Evolutionary conservation across 208 protist species (phyloP).

Genomic region (Wallacemonas sp.): DNA sequence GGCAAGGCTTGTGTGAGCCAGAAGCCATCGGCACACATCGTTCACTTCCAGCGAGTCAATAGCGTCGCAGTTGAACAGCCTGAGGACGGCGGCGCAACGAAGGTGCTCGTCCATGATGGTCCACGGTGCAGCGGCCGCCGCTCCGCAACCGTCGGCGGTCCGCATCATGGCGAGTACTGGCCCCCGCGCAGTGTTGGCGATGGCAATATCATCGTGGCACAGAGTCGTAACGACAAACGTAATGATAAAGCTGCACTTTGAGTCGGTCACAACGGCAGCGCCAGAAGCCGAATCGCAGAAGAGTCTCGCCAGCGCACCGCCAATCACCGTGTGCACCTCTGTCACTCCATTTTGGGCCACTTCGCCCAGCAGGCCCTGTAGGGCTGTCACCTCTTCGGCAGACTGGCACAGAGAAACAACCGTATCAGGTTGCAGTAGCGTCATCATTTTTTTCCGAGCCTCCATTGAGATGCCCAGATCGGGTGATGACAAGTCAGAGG

Average conservation of each 20-base stretch:
- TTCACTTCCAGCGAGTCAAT: slow-evolving; percentile 45
- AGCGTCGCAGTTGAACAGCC: slow-evolving; percentile 72
- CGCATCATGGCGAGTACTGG: slow-evolving; percentile 27
- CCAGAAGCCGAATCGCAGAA: slow-evolving; percentile 18
- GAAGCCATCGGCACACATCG: slow-evolving; percentile 39
- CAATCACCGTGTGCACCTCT: slow-evolving; percentile 55
- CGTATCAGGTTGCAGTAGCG: slow-evolving; percentile 22
- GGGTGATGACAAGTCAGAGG: slow-evolving; percentile 31
- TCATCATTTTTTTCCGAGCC: slow-evolving; percentile 24
- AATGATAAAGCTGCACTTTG: not conserved
- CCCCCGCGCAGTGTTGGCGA: slow-evolving; percentile 23
- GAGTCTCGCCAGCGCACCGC: slow-evolving; percentile 23
- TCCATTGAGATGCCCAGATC: slow-evolving; percentile 36
- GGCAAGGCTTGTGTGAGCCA: slow-evolving; percentile 41
- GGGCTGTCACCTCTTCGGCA: not conserved
- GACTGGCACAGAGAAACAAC: slow-evolving; percentile 22
- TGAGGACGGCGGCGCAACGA: slow-evolving; percentile 50
- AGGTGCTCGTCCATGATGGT: slow-evolving; percentile 38
- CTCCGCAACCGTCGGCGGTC: slow-evolving; percentile 9
- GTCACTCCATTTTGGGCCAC: slow-evolving; percentile 37
- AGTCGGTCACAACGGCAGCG: not conserved
- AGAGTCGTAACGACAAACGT: slow-evolving; percentile 10
- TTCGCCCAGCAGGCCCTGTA: slow-evolving; percentile 39
- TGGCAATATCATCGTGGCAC: slow-evolving; percentile 15
- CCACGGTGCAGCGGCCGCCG: slow-evolving; percentile 24